Evolutionary conservation across 1,284 basidiomycete species (phyloP), one percentile per base, ranked within the genome.

Genomic region (Psilocybe mexicana): DNA sequence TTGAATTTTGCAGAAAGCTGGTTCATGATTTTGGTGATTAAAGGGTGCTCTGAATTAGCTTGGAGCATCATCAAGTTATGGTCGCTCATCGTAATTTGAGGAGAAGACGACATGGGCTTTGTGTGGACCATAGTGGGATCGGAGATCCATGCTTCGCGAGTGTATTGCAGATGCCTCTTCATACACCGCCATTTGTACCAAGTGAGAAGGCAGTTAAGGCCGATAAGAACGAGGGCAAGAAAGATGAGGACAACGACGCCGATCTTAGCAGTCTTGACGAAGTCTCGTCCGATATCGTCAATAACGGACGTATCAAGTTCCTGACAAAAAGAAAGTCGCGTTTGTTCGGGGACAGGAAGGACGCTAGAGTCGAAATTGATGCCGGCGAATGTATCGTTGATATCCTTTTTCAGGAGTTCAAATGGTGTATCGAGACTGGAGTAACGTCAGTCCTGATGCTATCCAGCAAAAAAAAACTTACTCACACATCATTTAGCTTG

Each of bases 161-260:
- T 91, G 60, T 79, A 80, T 65, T 81, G 78, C 57, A 93, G 74
- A 64, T 92, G 86, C 6, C 65, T 67, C 70, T 83, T 83, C 69
- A 90, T 78, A 69, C 76, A 84, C 33, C 81, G 78, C 90, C 90
- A 92, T 67, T 89, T 90, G 79, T 85, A 92, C 90, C 90, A 92
- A 62, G 90, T 88, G 52, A 92, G 69, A 8, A 82, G 69, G 63
- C 84, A 89, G 69, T 90, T 84, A 50, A 83, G 80, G 2, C 76
- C 84, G 52, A 90, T 75, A 52, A 93, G 79, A 50, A 91, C 60
- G 42, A 92, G 67, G 6, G 85, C 84, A 43, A 87, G 70, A 50
- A 83, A 66, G 49, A 88, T 76, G 57, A 96, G 76, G 60, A 95
- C 78, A 54, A 90, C 76, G 28, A 85, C 86, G 23, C 88, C 91